Conservation (phyloP, 2,329 filamentous ascomycete species). For the Aschersonia sp. region DNA sequence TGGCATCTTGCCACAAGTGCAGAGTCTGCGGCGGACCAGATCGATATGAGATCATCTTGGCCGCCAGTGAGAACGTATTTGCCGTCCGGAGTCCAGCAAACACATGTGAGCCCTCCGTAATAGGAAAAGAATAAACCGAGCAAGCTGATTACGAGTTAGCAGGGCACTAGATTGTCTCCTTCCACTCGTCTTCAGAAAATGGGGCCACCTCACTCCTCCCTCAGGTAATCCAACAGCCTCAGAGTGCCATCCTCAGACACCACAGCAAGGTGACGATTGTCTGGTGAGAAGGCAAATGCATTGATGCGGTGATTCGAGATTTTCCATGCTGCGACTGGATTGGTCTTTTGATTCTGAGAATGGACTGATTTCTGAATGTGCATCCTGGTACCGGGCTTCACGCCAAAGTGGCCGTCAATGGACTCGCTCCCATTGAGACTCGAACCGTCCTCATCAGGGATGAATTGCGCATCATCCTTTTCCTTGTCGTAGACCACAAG, state of each 20-base stretch:
- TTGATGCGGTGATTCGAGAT: conserved; percentile 83
- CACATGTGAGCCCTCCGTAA: conserved; percentile 83
- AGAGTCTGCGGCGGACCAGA: conserved; percentile 80
- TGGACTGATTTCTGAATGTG: conserved; percentile 82
- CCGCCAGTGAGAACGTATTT: conserved; percentile 92
- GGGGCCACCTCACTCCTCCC: conserved; percentile 56
- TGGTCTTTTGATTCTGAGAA: conserved; percentile 84
- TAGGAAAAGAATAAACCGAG: conserved; percentile 79
- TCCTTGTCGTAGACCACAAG: conserved; percentile 95
- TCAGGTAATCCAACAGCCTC: conserved; percentile 79
- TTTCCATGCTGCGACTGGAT: conserved; percentile 88
- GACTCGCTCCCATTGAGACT: conserved; percentile 53
- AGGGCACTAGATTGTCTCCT: not conserved
- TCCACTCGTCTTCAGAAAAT: not conserved
- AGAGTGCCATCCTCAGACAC: conserved; percentile 86
- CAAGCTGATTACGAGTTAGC: conserved; percentile 36
- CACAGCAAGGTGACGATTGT: conserved; percentile 72
- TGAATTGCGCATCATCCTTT: conserved; percentile 74
- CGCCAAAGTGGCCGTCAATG: conserved; percentile 18
- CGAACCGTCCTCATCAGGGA: conserved; percentile 45
- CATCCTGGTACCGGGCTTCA: conserved; percentile 31
- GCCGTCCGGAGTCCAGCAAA: conserved; percentile 95
- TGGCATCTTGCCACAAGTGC: conserved; percentile 82
- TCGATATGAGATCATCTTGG: conserved; percentile 89
- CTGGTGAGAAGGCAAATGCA: conserved; percentile 82